Conservation (phyloP, 164 flowering plant genomes). For the Taxillus chinensis region DNA sequence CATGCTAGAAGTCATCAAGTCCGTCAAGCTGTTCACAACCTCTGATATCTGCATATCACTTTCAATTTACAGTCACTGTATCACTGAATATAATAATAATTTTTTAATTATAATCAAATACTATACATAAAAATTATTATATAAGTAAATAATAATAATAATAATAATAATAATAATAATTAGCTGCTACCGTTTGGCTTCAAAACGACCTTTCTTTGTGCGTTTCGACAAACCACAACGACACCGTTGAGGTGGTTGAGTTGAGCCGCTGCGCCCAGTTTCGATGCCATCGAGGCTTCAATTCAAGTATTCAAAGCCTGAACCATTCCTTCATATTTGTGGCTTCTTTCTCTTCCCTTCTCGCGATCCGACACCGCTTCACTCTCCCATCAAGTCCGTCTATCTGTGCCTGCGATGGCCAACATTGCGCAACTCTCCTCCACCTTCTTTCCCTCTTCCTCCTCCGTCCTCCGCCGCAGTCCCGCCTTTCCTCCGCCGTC, state of each 20-base stretch:
- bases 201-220: no score
- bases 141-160: no score
- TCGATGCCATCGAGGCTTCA: constrained; percentile 38
- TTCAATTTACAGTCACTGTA: no score
- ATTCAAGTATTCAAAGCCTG: not conserved
- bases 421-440: constrained; percentile 36
- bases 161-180: no score
- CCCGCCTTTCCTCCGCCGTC: not conserved
- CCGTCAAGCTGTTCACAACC: no score
- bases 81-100: no score
- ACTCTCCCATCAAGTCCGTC: not conserved
- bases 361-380: not conserved
- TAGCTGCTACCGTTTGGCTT: no score
- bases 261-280: constrained; percentile 28
- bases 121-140: no score
- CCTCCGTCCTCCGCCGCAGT: not conserved
- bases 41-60: no score
- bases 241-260: constrained; percentile 32
- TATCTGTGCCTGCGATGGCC: constrained; percentile 24
- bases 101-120: no score
- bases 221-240: no score
- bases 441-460: constrained; percentile 44
- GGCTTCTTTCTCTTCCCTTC: not conserved
- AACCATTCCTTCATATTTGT: not conserved
- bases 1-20: no score